Percentiles rank a stretch among this genome's conserved stretches.
phyloP scores from a whole-genome alignment of 2,329 filamentous ascomycete genomes.

The Exserohilum rostratum region DNA sequence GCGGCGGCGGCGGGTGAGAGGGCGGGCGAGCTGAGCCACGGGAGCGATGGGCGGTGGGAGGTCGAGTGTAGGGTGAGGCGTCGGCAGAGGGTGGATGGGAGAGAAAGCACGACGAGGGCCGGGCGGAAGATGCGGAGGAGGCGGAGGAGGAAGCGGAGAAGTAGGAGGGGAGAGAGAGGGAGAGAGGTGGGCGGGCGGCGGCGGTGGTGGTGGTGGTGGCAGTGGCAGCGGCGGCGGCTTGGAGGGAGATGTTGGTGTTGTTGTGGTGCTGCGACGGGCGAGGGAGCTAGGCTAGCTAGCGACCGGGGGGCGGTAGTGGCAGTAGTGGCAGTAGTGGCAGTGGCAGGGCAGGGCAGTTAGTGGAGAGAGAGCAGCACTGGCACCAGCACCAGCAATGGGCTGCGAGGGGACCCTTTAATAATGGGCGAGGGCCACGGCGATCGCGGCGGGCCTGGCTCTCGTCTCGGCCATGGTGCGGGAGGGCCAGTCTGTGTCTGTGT shows the following conservation, averaged over 20 bases:
- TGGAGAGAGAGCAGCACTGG: not conserved
- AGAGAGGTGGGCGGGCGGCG: not conserved
- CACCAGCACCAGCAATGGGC: conserved; percentile 1
- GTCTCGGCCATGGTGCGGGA: conserved; percentile 12
- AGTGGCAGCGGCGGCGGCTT: not conserved
- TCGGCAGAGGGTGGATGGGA: not conserved
- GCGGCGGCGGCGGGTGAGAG: conserved; percentile 9
- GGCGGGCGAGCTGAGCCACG: not conserved
- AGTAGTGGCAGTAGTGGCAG: not conserved
- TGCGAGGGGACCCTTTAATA: conserved; percentile 25
- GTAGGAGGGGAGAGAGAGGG: no score
- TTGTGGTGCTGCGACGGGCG: not conserved
- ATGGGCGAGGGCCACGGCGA: conserved; percentile 17
- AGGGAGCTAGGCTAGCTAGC: not conserved
- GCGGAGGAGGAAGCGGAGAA: no score
- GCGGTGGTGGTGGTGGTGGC: not conserved
- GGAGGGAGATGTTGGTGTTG: not conserved
- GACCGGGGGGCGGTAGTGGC: not conserved
- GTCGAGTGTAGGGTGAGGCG: not conserved
- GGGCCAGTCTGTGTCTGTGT: not conserved
- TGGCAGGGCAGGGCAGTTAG: conserved; percentile 1
- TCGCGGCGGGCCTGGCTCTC: conserved; percentile 17
- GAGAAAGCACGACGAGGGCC: no score
- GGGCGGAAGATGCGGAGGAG: no score
- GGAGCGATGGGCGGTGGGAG: not conserved